Base-by-base conservation (phyloP, 2,329 filamentous ascomycete genomes). In the Penicillium fuscoglaucum region DNA sequence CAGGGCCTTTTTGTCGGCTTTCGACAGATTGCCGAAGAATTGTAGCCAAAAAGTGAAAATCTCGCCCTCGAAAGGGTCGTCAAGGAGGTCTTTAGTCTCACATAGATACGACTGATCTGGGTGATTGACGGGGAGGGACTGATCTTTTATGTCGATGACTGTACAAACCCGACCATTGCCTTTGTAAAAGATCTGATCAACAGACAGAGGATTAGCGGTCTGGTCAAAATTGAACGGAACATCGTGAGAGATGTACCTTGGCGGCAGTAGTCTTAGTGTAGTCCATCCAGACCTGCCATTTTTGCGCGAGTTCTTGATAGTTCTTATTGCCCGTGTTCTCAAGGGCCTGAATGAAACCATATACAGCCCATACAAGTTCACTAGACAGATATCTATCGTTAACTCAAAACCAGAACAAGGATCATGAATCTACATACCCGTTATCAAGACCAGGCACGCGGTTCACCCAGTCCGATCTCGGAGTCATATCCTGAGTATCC, bases 31-130 rank as follows among this genome's bases (percentile, higher is more conserved):
- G 3, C 69, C 68, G 37, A 78, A 78, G 57, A 79, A 74, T 43
- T 78, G 70, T 10, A 79, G 62, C 55, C 75, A 79, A 43, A 73
- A 78, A 0, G 75, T 74, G 37, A 79, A 72, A 0, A 79, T 69
- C 59, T 79, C 77, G 44, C 77, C 77, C 57, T 79, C 77, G 45
- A 77, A 79, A 1, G 77, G 77, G 51, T 79, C 77, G 44, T 79
- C 72, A 2, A 79, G 68, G 19, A 68, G 67, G 0, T 62, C 64
- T 6, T 57, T 63, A 35, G 67, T 69, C 59, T 79, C 75, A 55
- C 77, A 79, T 35, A 65, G 60, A 61, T 79, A 79, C 0, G 46
- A 61, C 58, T 73, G 71, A 13, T 59, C 50, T 9, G 64, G 64
- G 37, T 69, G 57, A 31, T 66, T 50, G 26, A 76, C 66, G 0